phyloP scores from a whole-genome alignment of 306 rosid genomes.

The Pyrus communis region DNA sequence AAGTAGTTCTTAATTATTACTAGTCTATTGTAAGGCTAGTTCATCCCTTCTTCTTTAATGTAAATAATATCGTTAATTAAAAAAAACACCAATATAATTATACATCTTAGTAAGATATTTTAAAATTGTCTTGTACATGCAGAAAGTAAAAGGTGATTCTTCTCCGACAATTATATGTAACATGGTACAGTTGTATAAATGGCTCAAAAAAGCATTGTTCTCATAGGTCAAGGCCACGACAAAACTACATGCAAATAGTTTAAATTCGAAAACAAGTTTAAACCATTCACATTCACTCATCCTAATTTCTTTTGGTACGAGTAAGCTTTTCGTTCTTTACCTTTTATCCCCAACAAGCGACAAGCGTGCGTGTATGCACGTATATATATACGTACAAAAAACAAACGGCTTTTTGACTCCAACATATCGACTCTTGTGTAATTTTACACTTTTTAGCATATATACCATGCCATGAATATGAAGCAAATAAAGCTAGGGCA shows the following conservation, averaged over 20 bases:
- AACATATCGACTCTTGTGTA: not conserved
- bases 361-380: not conserved
- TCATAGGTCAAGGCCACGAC: constrained; percentile 1
- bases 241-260: not conserved
- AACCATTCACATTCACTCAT: not conserved
- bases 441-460: not conserved
- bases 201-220: not conserved
- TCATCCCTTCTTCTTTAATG: too few species aligned
- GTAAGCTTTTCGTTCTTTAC: not conserved
- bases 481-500: not conserved
- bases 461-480: not conserved
- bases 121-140: not conserved
- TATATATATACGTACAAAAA: not conserved
- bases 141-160: not conserved
- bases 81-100: too few species aligned
- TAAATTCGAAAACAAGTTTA: not conserved
- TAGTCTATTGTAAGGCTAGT: too few species aligned
- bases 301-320: not conserved
- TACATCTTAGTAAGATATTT: not conserved
- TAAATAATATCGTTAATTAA: too few species aligned
- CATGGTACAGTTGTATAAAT: not conserved
- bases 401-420: not conserved
- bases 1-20: too few species aligned
- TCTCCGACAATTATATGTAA: not conserved
- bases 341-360: not conserved